phyloP scores from a whole-genome alignment of 345 rosid species.

The Bruguiera sexangula region DNA sequence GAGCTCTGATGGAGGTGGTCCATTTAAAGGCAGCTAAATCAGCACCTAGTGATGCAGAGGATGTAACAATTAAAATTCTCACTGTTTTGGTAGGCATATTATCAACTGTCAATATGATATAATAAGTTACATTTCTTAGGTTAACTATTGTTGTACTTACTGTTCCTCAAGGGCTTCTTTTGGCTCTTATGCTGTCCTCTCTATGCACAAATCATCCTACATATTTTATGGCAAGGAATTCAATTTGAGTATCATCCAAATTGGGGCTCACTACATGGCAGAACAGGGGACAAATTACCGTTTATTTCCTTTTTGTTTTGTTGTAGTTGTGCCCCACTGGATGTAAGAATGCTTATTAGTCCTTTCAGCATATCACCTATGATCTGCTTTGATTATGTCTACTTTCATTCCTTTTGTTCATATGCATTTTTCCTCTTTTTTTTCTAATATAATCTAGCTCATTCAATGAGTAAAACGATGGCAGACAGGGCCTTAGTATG shows the following conservation, averaged over 20 bases:
- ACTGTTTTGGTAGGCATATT: conserved; percentile 67
- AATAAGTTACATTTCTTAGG: too few relatives aligned
- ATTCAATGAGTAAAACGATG: conserved; percentile 99
- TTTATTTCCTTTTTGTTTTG: too few relatives aligned
- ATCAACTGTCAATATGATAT: background rate
- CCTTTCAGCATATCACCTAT: background rate
- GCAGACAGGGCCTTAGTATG: conserved; percentile 93
- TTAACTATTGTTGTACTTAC: conserved; percentile 52
- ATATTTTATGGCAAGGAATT: background rate
- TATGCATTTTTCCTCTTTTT: background rate
- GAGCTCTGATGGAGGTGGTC: conserved; percentile 39
- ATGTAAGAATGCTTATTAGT: background rate
- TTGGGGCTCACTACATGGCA: too few relatives aligned
- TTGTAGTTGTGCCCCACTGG: too few relatives aligned
- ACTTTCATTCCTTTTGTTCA: background rate
- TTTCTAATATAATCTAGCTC: conserved; percentile 73
- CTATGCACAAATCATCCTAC: background rate
- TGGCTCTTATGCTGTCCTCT: conserved; percentile 91
- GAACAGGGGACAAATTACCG: too few relatives aligned
- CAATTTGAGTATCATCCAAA: too few relatives aligned
- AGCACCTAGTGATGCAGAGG: conserved; percentile 41
- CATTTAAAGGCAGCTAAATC: conserved; percentile 38
- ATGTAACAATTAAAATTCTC: conserved; percentile 67
- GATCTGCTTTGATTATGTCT: background rate
- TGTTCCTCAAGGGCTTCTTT: conserved; percentile 96